phyloP scores from a whole-genome alignment of 73 alveolate genomes.

The Paramecium sonneborni region DNA sequence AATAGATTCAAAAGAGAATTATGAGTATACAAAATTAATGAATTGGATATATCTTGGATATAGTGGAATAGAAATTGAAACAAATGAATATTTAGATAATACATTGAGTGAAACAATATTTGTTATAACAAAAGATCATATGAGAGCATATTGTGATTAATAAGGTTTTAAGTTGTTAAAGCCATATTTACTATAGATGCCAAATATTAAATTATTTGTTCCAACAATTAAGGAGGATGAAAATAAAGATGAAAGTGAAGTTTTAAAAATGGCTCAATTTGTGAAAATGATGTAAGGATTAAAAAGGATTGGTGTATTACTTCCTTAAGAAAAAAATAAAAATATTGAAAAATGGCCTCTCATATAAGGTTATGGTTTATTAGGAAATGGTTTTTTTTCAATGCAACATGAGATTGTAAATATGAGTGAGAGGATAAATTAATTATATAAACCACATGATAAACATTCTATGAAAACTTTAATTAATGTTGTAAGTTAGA shows the following conservation, averaged over 20 bases:
- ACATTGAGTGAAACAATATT: constrained; percentile 55
- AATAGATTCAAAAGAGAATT: constrained; percentile 55
- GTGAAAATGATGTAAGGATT: constrained; percentile 28
- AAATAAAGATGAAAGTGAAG: constrained; percentile 53
- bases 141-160: constrained; percentile 43
- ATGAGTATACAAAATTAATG: constrained; percentile 59
- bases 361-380: constrained; percentile 25
- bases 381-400: constrained; percentile 49
- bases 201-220: constrained; percentile 58
- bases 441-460: constrained; percentile 33
- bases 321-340: neutral
- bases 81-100: constrained; percentile 53
- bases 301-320: constrained; percentile 2
- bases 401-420: constrained; percentile 16
- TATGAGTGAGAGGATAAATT: constrained; percentile 1
- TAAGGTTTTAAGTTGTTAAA: constrained; percentile 46
- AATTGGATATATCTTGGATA: constrained; percentile 64
- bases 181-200: constrained; percentile 10
- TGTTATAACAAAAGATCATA: constrained; percentile 42
- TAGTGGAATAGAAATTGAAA: constrained; percentile 62
- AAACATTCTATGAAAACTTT: constrained; percentile 29
- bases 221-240: constrained; percentile 59
- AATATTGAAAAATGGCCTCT: constrained; percentile 39
- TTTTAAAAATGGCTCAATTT: constrained; percentile 37
- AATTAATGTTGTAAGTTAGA: neutral